Conservation (phyloP, 2,329 filamentous ascomycete genomes). For the Atkinsonella hypoxylon region DNA sequence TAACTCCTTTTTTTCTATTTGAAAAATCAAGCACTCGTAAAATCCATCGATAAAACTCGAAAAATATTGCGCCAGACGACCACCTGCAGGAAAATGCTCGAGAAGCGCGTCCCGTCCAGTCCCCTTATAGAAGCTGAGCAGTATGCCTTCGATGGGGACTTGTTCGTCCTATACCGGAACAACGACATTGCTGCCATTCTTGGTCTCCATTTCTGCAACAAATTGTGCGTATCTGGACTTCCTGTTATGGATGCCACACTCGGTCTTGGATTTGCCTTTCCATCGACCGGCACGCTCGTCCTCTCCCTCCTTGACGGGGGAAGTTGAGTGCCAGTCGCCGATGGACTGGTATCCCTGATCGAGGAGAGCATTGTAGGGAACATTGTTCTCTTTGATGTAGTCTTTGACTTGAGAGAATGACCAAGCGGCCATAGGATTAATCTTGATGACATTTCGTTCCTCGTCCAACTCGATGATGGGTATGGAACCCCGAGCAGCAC, state of each 20-base stretch:
- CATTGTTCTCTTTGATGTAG: conserved; percentile 75
- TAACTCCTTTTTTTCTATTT: not conserved
- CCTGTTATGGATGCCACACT: conserved; percentile 98
- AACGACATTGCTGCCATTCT: conserved; percentile 34
- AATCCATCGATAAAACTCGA: not conserved
- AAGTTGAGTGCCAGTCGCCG: conserved; percentile 96
- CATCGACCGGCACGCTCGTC: conserved; percentile 93
- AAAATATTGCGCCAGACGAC: not conserved
- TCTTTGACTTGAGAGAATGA: conserved; percentile 77
- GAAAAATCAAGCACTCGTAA: not conserved
- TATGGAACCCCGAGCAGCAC: conserved; percentile 80
- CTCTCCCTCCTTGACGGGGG: conserved; percentile 78
- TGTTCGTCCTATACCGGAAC: conserved; percentile 12
- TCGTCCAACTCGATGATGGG: conserved; percentile 85
- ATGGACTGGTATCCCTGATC: conserved; percentile 96
- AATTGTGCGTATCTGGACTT: conserved; percentile 86
- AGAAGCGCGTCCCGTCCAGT: no score
- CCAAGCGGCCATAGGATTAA: conserved; percentile 96
- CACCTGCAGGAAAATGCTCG: not conserved
- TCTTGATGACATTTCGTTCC: conserved; percentile 84
- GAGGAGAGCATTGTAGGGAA: conserved; percentile 87
- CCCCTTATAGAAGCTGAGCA: no score
- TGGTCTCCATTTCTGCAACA: conserved; percentile 62
- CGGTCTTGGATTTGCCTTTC: conserved; percentile 93
- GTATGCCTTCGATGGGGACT: not conserved